A percentile compares a stretch with the other conserved stretches of the same genome.
These are phyloP conservation scores for Thermothelomyces thermophilus DNA, from an alignment of 2,329 filamentous ascomycete species.

Conservation along the genomic window DNA sequence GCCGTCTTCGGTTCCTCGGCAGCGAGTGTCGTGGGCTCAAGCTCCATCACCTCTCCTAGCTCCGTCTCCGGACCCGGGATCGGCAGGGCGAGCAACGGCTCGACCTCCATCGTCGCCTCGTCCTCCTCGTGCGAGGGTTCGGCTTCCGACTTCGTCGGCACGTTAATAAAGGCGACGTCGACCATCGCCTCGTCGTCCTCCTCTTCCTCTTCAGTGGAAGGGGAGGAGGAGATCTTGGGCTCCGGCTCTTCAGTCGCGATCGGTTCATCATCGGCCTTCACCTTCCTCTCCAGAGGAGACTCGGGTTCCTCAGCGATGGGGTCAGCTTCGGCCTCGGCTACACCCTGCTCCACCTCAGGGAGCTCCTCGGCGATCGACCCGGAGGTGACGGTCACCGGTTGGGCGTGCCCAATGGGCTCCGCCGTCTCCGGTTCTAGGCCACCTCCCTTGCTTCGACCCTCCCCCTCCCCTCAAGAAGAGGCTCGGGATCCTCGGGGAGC, in stretches of 20 bases:
- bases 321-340: no score
- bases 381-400: background rate
- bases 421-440: background rate
- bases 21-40: background rate
- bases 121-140: background rate
- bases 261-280: background rate
- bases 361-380: background rate
- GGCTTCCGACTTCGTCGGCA: background rate
- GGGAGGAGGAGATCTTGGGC: no score
- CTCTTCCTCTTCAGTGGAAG: no score
- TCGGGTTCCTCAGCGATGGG: slow-evolving; percentile 3
- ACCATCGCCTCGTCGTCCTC: background rate
- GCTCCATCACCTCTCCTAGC: background rate
- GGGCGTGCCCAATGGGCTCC: no score
- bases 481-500: background rate
- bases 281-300: background rate
- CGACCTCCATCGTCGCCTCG: background rate
- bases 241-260: background rate
- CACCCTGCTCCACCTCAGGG: slow-evolving; percentile 4
- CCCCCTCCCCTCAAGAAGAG: background rate
- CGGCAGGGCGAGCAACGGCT: background rate
- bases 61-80: background rate
- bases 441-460: background rate
- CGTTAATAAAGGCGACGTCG: background rate
- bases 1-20: background rate